phyloP scores from a whole-genome alignment of 2,329 filamentous ascomycete genomes.

The Verticillium zaregamsianum region DNA sequence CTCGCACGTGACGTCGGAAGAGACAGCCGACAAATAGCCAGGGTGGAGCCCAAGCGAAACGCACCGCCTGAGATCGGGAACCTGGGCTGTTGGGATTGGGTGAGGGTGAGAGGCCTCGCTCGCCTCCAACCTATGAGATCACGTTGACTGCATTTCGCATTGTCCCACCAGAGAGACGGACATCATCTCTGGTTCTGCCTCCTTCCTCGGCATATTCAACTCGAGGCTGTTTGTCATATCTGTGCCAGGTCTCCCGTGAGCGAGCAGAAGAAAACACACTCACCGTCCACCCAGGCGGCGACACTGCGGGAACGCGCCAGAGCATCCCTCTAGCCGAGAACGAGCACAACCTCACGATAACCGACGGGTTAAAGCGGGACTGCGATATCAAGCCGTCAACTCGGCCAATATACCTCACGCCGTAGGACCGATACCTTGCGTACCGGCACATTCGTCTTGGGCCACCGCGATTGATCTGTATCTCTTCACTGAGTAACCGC shows the following conservation, averaged over 20 bases:
- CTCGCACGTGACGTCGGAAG: not conserved
- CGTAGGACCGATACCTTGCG: not conserved
- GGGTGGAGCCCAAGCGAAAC: not conserved
- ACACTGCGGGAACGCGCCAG: not conserved
- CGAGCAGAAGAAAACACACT: not conserved
- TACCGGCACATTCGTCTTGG: not conserved
- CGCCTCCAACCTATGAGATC: not conserved
- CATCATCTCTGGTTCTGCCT: not conserved
- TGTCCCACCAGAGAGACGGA: not conserved
- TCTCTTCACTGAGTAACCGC: not conserved
- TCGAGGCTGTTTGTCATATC: not conserved
- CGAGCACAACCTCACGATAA: not conserved
- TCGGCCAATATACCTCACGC: not conserved
- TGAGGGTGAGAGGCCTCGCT: not conserved
- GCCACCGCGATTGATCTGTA: not conserved
- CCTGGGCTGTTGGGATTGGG: too few species aligned
- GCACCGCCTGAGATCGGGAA: too few species aligned
- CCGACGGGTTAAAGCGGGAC: not conserved
- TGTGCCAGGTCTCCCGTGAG: not conserved
- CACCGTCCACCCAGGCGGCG: not conserved
- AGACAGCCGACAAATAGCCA: not conserved
- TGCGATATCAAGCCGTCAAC: not conserved
- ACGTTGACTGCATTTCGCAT: not conserved
- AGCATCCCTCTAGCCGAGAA: not conserved
- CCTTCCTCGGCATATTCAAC: not conserved